phyloP scores from a whole-genome alignment of 139 green algal genomes.

The Chlamydomonas sphaeroides region DNA sequence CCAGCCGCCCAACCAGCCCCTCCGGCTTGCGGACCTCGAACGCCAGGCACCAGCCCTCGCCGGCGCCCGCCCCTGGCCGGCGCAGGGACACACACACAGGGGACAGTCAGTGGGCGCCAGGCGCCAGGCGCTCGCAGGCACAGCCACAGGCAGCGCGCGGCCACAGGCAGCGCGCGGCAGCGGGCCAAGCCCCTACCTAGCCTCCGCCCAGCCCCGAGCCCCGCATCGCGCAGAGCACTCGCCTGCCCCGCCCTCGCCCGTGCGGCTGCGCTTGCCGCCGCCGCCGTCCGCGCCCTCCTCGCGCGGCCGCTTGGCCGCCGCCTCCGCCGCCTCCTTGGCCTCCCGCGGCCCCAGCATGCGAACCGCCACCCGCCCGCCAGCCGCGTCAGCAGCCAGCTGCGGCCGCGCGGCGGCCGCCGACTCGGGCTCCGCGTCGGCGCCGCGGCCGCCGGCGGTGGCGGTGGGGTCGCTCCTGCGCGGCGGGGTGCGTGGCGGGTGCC shows the following conservation, averaged over 20 bases:
- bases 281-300: background rate
- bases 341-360: constrained; percentile 18
- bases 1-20: constrained; percentile 65
- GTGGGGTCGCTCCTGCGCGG: constrained; percentile 61
- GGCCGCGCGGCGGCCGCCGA: constrained; percentile 17
- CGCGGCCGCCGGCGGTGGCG: constrained; percentile 53
- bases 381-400: constrained; percentile 56
- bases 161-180: no score
- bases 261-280: background rate
- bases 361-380: constrained; percentile 50
- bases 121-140: no score
- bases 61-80: background rate
- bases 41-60: background rate
- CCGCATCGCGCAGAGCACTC: no score
- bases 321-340: constrained; percentile 15
- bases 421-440: constrained; percentile 48
- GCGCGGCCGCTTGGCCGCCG: constrained; percentile 5
- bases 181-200: no score
- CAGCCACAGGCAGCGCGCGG: no score
- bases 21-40: constrained; percentile 66
- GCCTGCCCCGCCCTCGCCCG: no score
- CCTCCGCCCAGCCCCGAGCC: no score
- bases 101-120: no score
- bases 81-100: no score
- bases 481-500: no score